These are phyloP conservation scores for Schizochytrium sp. DNA, from an alignment of 108 stramenopile genomes.

Conservation along the genomic window DNA sequence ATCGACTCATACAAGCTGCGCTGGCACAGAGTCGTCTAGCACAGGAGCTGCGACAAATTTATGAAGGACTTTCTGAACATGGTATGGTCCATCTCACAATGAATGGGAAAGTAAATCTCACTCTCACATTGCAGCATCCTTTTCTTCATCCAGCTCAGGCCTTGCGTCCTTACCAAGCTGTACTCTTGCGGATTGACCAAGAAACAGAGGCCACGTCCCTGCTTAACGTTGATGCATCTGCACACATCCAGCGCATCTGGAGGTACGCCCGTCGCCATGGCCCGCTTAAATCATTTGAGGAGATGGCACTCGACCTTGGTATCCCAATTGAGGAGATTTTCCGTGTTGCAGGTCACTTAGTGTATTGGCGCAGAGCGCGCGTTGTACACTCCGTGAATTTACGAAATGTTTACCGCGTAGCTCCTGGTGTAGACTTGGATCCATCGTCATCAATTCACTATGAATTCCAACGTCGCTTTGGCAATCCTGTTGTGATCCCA, in stretches of 20 bases:
- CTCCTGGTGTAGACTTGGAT: not conserved
- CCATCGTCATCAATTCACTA: slow-evolving; percentile 30
- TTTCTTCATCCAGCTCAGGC: slow-evolving; percentile 8
- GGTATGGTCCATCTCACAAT: slow-evolving; percentile 25
- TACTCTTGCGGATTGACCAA: slow-evolving; percentile 7
- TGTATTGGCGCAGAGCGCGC: slow-evolving; percentile 35
- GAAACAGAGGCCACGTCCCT: not conserved
- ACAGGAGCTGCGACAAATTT: slow-evolving; percentile 26
- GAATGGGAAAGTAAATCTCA: not conserved
- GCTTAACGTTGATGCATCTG: not conserved
- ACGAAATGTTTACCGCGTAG: slow-evolving; percentile 42
- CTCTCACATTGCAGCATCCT: slow-evolving; percentile 27
- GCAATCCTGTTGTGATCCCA: not conserved
- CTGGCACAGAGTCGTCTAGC: not conserved
- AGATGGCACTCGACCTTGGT: not conserved
- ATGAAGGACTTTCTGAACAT: slow-evolving; percentile 17
- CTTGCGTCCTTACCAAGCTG: slow-evolving; percentile 33
- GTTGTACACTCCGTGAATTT: not conserved
- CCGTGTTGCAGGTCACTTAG: slow-evolving; percentile 31
- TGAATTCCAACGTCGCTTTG: slow-evolving; percentile 35
- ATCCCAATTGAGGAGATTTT: slow-evolving; percentile 50
- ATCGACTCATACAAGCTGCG: not conserved
- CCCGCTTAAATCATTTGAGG: not conserved
- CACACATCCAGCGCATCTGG: not conserved
- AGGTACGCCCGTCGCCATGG: slow-evolving; percentile 2